Base-by-base conservation (phyloP, 2,329 filamentous ascomycete species). In the Calonectria pauciramosa region DNA sequence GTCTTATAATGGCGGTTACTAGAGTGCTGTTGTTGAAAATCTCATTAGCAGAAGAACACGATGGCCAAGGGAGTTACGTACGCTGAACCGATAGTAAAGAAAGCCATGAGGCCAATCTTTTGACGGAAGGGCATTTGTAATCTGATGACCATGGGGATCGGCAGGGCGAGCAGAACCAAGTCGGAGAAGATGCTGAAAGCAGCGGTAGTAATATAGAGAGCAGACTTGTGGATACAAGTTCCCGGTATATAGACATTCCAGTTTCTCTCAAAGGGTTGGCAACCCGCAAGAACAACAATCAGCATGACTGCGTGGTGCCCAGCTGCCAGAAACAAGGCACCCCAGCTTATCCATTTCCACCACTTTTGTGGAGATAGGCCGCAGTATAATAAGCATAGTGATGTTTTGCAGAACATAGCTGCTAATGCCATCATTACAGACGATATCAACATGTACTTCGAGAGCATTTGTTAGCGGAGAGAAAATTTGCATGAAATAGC, bases 141-240 rank as follows among this genome's bases (percentile, higher is more conserved):
- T 18, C 80, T 82, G 38, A 86, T 78, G 1, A 89, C 80, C 11
- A 87, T 86, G 1, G 84, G 85, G 36, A 89, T 82, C 0, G 88
- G 88, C 6, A 89, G 79, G 1, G 83, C 74, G 64, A 87, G 86
- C n/a, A 88, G 84, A 26, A 88, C 74, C 6, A 89, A 56, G 76
- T 89, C 87, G 4, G 87, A 88, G 20, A 86, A 68, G 60, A 88
- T 86, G 72, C 88, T 88, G 14, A 87, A 80, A 2, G 83, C 85
- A 0, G 88, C 87, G 44, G 87, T 88, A 38, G 84, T 82, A 32
- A 89, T 84, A 78, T 89, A 89, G 49, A 89, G 85, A 2, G 85
- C 80, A 16, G 86, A 84, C 34, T 86, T 85, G 63, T 87, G 80
- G 63, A 90, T 83, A 74, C 88, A 90, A 28, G 54, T 81, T 68